phyloP scores from a whole-genome alignment of 2,329 filamentous ascomycete genomes.

The Colletotrichum simmondsii region DNA sequence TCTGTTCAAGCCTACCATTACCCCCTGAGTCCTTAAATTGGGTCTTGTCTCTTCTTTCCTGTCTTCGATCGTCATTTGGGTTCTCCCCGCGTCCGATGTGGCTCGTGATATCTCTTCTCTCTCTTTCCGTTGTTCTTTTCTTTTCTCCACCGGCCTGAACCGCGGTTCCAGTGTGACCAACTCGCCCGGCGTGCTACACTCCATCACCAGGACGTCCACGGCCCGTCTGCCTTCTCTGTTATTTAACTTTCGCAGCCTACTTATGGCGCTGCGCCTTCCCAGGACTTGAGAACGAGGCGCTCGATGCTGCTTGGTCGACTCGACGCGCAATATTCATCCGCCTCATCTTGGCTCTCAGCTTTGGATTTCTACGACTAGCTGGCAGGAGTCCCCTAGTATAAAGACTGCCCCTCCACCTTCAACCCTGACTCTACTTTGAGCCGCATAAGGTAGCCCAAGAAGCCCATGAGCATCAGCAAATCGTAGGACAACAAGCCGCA shows the following conservation, averaged over 20 bases:
- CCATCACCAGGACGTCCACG: not conserved
- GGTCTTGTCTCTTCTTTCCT: not conserved
- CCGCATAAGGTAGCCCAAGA: not conserved
- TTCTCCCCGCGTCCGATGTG: not conserved
- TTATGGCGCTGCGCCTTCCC: not conserved
- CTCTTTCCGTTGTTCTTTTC: not conserved
- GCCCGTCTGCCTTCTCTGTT: not conserved
- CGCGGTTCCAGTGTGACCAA: slow-evolving; percentile 1
- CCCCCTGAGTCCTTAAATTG: not conserved
- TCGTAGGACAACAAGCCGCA: slow-evolving; percentile 10
- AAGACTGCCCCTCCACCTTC: slow-evolving; percentile 12
- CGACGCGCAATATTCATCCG: slow-evolving; percentile 8
- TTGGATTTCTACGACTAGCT: not conserved
- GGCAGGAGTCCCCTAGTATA: slow-evolving; percentile 1
- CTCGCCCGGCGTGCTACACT: slow-evolving; percentile 8
- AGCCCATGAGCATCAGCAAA: not conserved
- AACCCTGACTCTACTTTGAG: not conserved
- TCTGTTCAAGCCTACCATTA: not conserved
- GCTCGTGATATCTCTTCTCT: not conserved
- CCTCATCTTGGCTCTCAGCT: slow-evolving; percentile 22
- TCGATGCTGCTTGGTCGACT: not conserved
- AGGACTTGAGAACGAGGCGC: not conserved
- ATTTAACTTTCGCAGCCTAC: not conserved
- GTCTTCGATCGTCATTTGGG: not conserved
- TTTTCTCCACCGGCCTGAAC: not conserved